Evolutionary conservation across 306 rosid species (phyloP).

Genomic region (Canavalia ensiformis): DNA sequence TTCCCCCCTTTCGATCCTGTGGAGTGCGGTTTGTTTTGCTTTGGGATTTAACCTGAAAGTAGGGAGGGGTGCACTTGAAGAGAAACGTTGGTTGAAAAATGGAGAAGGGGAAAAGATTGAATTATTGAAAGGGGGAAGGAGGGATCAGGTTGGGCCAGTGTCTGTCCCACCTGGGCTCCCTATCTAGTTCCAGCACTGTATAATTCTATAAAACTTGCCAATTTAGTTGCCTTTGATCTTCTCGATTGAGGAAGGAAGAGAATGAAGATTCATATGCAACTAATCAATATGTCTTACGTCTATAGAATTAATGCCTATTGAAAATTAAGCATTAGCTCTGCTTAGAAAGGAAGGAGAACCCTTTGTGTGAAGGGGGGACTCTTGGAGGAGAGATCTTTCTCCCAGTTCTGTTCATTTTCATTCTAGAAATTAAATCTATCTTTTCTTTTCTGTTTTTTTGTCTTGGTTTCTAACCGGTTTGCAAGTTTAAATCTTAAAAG

Average conservation of each 20-base stretch:
- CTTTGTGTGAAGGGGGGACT: background rate
- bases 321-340: background rate
- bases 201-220: too few relatives aligned
- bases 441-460: background rate
- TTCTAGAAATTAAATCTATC: background rate
- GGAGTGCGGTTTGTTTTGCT: background rate
- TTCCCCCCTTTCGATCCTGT: background rate
- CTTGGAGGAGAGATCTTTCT: slow-evolving; percentile 7
- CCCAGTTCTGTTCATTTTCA: background rate
- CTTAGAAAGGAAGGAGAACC: background rate
- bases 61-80: background rate
- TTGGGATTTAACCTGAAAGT: background rate
- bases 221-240: too few relatives aligned
- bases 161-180: too few relatives aligned
- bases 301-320: background rate
- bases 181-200: too few relatives aligned
- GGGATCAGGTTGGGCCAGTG: too few relatives aligned
- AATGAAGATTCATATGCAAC: background rate
- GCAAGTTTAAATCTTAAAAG: slow-evolving; percentile 29
- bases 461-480: background rate
- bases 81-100: slow-evolving; percentile 1
- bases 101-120: background rate
- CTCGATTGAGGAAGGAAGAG: too few relatives aligned
- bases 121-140: too few relatives aligned
- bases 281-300: background rate